A percentile compares a stretch with the other conserved stretches of the same genome.
Evolutionary conservation across 805 yeast species (phyloP).

Genomic region (Wickerhamiella occidentalis): DNA sequence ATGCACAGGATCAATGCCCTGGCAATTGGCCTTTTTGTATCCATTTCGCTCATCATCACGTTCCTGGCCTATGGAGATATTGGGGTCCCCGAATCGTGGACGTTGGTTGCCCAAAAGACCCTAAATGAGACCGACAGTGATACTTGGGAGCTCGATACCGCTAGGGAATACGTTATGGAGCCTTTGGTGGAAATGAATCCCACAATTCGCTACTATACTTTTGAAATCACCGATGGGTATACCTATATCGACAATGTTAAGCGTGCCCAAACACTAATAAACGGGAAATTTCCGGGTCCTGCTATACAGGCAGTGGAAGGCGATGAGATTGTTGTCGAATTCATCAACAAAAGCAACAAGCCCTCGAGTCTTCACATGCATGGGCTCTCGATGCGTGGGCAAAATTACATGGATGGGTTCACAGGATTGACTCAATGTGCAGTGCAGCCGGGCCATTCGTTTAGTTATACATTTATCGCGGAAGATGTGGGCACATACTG

Average conservation of each 20-base stretch:
- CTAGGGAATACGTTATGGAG: slow-evolving; percentile 19
- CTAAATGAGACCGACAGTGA: neutral
- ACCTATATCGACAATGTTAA: slow-evolving; percentile 29
- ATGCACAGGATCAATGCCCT: neutral
- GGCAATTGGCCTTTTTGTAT: neutral
- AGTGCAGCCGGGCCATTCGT: slow-evolving; percentile 34
- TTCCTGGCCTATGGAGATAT: neutral
- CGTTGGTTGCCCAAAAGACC: neutral
- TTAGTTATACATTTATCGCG: slow-evolving; percentile 33
- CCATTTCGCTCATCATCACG: neutral
- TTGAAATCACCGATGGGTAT: slow-evolving; percentile 17
- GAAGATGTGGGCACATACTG: slow-evolving; percentile 41
- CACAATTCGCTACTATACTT: slow-evolving; percentile 18
- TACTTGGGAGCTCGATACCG: slow-evolving; percentile 25
- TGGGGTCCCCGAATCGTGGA: neutral
- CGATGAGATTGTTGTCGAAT: slow-evolving; percentile 28
- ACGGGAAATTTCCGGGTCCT: slow-evolving; percentile 43
- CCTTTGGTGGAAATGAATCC: slow-evolving; percentile 9
- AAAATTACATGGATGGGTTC: slow-evolving; percentile 42
- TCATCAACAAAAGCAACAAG: slow-evolving; percentile 30
- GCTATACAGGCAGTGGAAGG: slow-evolving; percentile 32
- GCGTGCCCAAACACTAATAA: slow-evolving; percentile 30
- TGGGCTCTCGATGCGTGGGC: slow-evolving; percentile 37
- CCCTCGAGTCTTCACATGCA: slow-evolving; percentile 42
- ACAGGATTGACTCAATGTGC: slow-evolving; percentile 41